phyloP scores from a whole-genome alignment of 805 yeast species.

The Wickerhamiella kurtzmanii region DNA sequence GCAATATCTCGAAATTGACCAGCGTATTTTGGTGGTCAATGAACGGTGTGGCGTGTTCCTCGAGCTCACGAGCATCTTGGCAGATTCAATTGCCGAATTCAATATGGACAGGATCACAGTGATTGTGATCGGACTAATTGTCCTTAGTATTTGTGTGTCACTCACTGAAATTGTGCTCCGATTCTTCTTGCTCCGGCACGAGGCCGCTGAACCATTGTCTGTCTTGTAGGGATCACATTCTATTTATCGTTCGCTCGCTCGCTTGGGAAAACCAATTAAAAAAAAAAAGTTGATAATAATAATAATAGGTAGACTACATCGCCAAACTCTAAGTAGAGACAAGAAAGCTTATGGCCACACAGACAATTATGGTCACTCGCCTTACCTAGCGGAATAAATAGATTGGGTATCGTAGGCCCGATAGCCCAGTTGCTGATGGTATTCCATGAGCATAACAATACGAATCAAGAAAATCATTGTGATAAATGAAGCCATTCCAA shows the following conservation, averaged over 20 bases:
- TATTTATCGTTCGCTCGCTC: no score
- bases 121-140: slow-evolving; percentile 74
- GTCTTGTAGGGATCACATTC: no score
- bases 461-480: slow-evolving; percentile 80
- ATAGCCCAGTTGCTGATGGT: slow-evolving; percentile 30
- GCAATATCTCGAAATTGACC: slow-evolving; percentile 89
- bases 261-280: no score
- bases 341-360: no score
- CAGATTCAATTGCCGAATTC: slow-evolving; percentile 86
- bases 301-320: no score
- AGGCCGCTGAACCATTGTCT: background rate
- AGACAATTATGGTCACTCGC: no score
- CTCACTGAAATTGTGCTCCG: slow-evolving; percentile 18
- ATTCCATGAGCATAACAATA: slow-evolving; percentile 56
- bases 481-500: slow-evolving; percentile 83
- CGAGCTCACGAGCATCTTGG: slow-evolving; percentile 84
- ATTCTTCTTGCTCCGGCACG: slow-evolving; percentile 9
- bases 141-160: slow-evolving; percentile 55
- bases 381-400: background rate
- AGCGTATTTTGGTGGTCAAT: slow-evolving; percentile 82
- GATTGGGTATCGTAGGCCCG: background rate
- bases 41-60: slow-evolving; percentile 88
- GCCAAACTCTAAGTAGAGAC: no score
- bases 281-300: background rate
- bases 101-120: slow-evolving; percentile 85